Conservation (phyloP, 2,329 filamentous ascomycete species). For the Uncinocarpus reesii region DNA sequence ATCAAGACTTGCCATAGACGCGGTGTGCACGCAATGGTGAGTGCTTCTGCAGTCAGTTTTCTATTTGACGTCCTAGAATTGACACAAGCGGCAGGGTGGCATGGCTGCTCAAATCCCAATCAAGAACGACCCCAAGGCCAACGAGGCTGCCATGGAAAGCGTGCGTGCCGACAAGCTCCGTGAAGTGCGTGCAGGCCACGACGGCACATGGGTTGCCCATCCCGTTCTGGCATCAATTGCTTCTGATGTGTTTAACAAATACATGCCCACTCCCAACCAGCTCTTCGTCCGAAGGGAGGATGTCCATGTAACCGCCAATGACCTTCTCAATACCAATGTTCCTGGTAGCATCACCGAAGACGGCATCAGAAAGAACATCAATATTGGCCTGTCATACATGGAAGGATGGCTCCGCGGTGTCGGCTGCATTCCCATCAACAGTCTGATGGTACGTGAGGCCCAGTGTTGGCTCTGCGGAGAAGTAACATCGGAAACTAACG, state of each 20-base stretch:
- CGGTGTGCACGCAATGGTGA: constrained; percentile 89
- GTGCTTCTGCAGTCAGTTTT: background rate
- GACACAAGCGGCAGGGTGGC: constrained; percentile 46
- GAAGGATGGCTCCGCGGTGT: constrained; percentile 94
- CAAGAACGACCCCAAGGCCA: constrained; percentile 83
- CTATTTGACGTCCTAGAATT: background rate
- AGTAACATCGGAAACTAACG: background rate
- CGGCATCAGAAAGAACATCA: constrained; percentile 93
- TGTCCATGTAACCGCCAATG: constrained; percentile 72
- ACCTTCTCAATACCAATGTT: constrained; percentile 96
- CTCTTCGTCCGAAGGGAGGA: constrained; percentile 85
- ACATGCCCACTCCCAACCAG: constrained; percentile 99
- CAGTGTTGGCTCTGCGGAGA: background rate
- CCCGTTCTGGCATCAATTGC: constrained; percentile 83
- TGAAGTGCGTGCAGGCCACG: constrained; percentile 88
- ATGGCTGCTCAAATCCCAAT: constrained; percentile 99
- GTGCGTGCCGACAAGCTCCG: constrained; percentile 93
- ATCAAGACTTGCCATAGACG: constrained; percentile 97
- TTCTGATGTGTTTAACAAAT: constrained; percentile 85
- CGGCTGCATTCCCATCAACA: constrained; percentile 96
- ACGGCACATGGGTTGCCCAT: constrained; percentile 96
- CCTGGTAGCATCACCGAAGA: constrained; percentile 85
- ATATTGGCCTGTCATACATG: constrained; percentile 96
- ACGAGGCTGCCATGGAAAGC: constrained; percentile 86
- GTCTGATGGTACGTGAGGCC: constrained; percentile 70